These are phyloP conservation scores for Nakazawaea pomicola DNA, from an alignment of 805 yeast species.

Conservation along the genomic window DNA sequence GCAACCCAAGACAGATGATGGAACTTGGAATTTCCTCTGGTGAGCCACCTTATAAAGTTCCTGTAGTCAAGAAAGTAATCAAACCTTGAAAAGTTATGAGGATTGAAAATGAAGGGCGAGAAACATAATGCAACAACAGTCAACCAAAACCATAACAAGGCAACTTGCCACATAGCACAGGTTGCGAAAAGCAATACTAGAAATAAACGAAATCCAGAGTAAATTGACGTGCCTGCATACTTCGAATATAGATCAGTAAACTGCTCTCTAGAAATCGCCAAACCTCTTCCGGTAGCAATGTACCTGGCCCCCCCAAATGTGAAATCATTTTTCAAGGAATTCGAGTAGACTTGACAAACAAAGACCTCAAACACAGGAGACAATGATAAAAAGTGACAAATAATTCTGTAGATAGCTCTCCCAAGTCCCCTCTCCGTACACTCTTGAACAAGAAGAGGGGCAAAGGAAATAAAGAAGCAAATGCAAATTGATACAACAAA, in stretches of 20 bases:
- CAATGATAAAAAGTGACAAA: slow-evolving; percentile 72
- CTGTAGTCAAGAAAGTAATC: slow-evolving; percentile 47
- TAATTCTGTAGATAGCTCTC: slow-evolving; percentile 65
- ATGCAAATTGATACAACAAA: slow-evolving; percentile 87
- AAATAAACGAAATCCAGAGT: slow-evolving; percentile 67
- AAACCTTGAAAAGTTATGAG: slow-evolving; percentile 45
- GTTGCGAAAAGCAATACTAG: slow-evolving; percentile 72
- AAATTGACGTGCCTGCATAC: slow-evolving; percentile 72
- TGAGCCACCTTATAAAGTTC: slow-evolving; percentile 63
- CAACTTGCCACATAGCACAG: slow-evolving; percentile 75
- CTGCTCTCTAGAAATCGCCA: slow-evolving; percentile 78
- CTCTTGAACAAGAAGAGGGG: slow-evolving; percentile 86
- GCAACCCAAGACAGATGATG: slow-evolving; percentile 77
- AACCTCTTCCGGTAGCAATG: slow-evolving; percentile 90
- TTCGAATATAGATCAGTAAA: slow-evolving; percentile 70
- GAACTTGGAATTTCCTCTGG: slow-evolving; percentile 68
- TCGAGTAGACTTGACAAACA: slow-evolving; percentile 89
- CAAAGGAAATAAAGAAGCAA: slow-evolving; percentile 87
- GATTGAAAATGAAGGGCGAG: slow-evolving; percentile 49
- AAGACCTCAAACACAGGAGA: slow-evolving; percentile 94
- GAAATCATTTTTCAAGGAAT: slow-evolving; percentile 67
- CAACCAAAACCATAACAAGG: slow-evolving; percentile 57
- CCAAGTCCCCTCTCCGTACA: slow-evolving; percentile 78
- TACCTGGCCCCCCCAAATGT: slow-evolving; percentile 90
- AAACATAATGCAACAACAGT: slow-evolving; percentile 39